Conservation (phyloP, 345 rosid genomes). For the Microthlaspi erraticum region DNA sequence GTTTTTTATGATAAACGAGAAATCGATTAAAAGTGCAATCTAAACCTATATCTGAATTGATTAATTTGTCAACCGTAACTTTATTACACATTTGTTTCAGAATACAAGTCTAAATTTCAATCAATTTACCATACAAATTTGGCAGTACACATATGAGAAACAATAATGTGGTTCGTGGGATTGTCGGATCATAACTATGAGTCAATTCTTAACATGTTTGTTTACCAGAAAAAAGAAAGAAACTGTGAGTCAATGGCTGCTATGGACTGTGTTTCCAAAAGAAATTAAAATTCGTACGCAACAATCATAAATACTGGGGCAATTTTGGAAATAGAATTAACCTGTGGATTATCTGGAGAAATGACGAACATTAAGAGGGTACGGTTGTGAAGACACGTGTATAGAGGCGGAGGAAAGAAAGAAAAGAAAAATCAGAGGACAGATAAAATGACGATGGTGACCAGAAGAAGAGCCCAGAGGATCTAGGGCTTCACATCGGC, state of each 20-base stretch:
- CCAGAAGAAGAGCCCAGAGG: constrained; percentile 39
- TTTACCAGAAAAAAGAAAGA: not conserved
- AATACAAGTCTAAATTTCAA: not conserved
- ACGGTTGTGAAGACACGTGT: constrained; percentile 41
- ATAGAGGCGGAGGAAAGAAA: constrained; percentile 20
- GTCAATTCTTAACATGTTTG: constrained; percentile 3
- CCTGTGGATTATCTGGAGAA: constrained; percentile 8
- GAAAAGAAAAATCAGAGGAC: constrained; percentile 6
- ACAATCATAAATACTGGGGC: not conserved
- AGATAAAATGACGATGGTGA: constrained; percentile 41
- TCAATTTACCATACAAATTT: not conserved
- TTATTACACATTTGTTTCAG: not conserved
- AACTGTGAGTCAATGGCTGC: constrained; percentile 18
- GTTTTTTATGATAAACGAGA: too few species aligned
- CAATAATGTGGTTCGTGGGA: not conserved
- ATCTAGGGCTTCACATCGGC: constrained; percentile 47
- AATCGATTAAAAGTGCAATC: too few species aligned
- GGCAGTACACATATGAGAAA: not conserved
- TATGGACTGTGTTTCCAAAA: constrained; percentile 1
- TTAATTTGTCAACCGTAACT: not conserved
- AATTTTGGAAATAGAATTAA: not conserved
- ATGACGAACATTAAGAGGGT: not conserved
- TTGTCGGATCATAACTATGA: not conserved
- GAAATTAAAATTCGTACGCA: not conserved
- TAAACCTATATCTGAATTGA: too few species aligned